Base-by-base conservation (phyloP, 2,329 filamentous ascomycete species). In the Alternaria incomplexa region DNA sequence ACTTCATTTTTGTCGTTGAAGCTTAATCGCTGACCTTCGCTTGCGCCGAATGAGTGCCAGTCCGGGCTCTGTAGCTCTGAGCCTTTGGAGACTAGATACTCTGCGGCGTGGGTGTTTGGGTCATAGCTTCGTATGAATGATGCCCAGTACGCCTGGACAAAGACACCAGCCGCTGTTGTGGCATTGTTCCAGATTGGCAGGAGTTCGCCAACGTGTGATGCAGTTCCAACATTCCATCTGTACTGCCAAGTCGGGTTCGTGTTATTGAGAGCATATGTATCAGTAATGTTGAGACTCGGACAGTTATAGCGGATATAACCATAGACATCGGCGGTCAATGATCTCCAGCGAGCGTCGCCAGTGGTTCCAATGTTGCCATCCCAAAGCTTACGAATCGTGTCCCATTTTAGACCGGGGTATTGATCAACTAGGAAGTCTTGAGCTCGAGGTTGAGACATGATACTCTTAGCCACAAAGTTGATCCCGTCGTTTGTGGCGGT, bases 271-370 rank as follows among this genome's bases (percentile, higher is more conserved):
- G 79, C 73, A 44, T 72, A 77, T 1, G 73, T 69, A 6, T 72
- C 68, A 0, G 82, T 76, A 51, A 85, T 80, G 47, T 78, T 77
- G 47, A 83, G 80, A 2, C 79, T 80, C 1, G 82, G 81, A 56
- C 84, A 85, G 26, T 75, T 81, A 66, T 86, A 85, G 2, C 84
- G 85, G 8, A 84, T 76, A 58, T 87, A 84, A 5, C 85, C 85
- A 72, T 80, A 68, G 30, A 80, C 76, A 17, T 79, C 77, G 4
- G 82, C 77, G 0, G 82, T 81, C 1, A 81, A 77, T 3, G 78
- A 64, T 40, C 73, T 68, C 77, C 77, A 79, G 32, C 61, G 63
- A 5, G 61, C 25, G 50, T 74, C 72, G 5, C 51, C 28, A 5
- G 66, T 79, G 71, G 56, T 72, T 45, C n/a, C 77, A 70, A 50